Percentiles rank a stretch among this genome's conserved stretches.
These are phyloP conservation scores for Kwoniella dendrophila DNA, from an alignment of 768 basidiomycete genomes.

Conservation along the genomic window DNA sequence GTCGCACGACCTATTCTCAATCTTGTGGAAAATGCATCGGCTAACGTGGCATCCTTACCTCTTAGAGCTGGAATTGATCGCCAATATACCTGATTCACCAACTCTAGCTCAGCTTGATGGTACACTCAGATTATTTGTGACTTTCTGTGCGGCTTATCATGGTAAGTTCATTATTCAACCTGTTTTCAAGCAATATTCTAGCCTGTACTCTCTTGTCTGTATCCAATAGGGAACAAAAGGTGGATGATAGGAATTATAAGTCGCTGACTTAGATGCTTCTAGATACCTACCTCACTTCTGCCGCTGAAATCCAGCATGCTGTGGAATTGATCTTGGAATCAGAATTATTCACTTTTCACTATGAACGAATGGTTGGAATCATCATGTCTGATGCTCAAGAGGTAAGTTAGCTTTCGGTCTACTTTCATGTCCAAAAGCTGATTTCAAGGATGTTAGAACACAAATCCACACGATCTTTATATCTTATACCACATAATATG, in stretches of 20 bases:
- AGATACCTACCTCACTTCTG: slow-evolving; percentile 85
- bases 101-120: slow-evolving; percentile 77
- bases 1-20: not conserved
- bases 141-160: slow-evolving; percentile 81
- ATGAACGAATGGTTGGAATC: slow-evolving; percentile 84
- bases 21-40: not conserved
- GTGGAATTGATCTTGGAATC: slow-evolving; percentile 74
- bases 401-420: slow-evolving; percentile 58
- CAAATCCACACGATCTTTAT: slow-evolving; percentile 80
- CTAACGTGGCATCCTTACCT: not conserved
- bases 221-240: not conserved
- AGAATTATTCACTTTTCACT: slow-evolving; percentile 86
- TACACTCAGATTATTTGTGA: slow-evolving; percentile 72
- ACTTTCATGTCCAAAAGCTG: not conserved
- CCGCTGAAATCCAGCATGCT: slow-evolving; percentile 81
- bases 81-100: slow-evolving; percentile 66
- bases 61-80: slow-evolving; percentile 82
- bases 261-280: not conserved
- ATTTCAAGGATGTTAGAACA: slow-evolving; percentile 62
- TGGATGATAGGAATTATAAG: no score
- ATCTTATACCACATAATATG: slow-evolving; percentile 78
- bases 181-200: not conserved
- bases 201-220: not conserved
- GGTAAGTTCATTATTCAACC: slow-evolving; percentile 59
- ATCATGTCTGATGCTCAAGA: slow-evolving; percentile 69